Conservation (phyloP, 805 yeast genomes). For the Starmerella scarabaei region DNA sequence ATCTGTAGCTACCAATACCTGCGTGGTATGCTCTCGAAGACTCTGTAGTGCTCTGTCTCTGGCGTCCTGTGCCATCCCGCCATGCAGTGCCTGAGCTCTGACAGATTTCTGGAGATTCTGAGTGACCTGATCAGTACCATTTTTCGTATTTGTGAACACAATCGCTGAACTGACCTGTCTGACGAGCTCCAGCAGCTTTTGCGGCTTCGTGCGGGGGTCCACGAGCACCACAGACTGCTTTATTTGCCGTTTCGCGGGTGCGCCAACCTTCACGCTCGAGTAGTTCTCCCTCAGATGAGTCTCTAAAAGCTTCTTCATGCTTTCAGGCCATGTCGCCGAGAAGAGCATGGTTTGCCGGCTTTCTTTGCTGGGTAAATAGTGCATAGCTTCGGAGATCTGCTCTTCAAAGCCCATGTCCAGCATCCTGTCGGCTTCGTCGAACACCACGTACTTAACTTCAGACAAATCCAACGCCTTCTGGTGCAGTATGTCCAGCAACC, state of each 20-base stretch:
- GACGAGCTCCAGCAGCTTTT: slow-evolving; percentile 33
- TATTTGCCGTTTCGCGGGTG: slow-evolving; percentile 27
- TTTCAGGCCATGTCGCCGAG: slow-evolving; percentile 81
- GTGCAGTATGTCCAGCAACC: slow-evolving; percentile 69
- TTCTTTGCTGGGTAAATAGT: slow-evolving; percentile 34
- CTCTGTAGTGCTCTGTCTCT: slow-evolving; percentile 64
- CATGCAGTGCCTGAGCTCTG: slow-evolving; percentile 59
- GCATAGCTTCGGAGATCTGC: slow-evolving; percentile 51
- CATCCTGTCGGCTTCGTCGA: slow-evolving; percentile 99
- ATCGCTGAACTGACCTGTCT: slow-evolving; percentile 31
- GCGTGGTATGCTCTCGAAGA: slow-evolving; percentile 42
- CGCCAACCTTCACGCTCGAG: slow-evolving; percentile 36
- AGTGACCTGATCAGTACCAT: slow-evolving; percentile 55
- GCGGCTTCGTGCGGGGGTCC: slow-evolving; percentile 11
- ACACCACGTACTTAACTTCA: slow-evolving; percentile 52
- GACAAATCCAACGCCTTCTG: slow-evolving; percentile 47
- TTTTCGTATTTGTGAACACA: slow-evolving; percentile 67
- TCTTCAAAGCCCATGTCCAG: slow-evolving; percentile 97
- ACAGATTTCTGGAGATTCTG: slow-evolving; percentile 39
- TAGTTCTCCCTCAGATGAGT: slow-evolving; percentile 53
- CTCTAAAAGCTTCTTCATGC: slow-evolving; percentile 53
- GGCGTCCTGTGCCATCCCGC: slow-evolving; percentile 71
- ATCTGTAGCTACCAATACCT: slow-evolving; percentile 77
- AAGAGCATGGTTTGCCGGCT: slow-evolving; percentile 70
- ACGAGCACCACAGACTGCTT: slow-evolving; percentile 52